These are phyloP conservation scores for Pseudogymnoascus sp. DNA, from an alignment of 2,329 filamentous ascomycete genomes.

Conservation along the genomic window DNA sequence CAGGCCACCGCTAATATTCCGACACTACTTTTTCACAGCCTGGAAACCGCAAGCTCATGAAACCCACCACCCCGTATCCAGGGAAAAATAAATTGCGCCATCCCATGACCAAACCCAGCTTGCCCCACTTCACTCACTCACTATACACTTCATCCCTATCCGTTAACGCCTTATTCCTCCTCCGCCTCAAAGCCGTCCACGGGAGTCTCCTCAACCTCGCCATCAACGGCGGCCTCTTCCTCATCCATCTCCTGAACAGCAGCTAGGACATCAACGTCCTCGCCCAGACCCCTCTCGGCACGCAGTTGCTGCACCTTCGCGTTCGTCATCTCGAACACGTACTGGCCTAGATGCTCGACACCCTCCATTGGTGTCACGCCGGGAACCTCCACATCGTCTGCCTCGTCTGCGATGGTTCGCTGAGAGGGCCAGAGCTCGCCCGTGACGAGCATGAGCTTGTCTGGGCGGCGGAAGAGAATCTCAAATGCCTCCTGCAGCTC, in stretches of 20 bases:
- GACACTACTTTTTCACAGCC: conserved; percentile 4
- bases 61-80: neutral
- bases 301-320: conserved; percentile 23
- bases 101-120: neutral
- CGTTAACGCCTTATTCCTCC: neutral
- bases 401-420: conserved; percentile 36
- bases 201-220: neutral
- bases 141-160: neutral
- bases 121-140: neutral
- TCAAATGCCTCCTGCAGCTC: conserved; percentile 85
- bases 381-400: conserved; percentile 40
- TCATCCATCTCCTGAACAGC: conserved; percentile 1
- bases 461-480: conserved; percentile 64
- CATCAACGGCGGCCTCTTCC: neutral
- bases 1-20: conserved; percentile 2
- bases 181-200: conserved; percentile 1
- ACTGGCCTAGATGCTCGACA: conserved; percentile 90
- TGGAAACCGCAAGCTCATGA: neutral
- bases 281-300: neutral
- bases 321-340: conserved; percentile 92
- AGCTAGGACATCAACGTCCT: neutral
- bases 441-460: conserved; percentile 72
- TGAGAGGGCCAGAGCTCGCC: conserved; percentile 77
- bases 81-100: neutral
- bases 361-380: conserved; percentile 71